A percentile compares a stretch with the other conserved stretches of the same genome.
These are phyloP conservation scores for Dillenia turbinata DNA, from an alignment of 164 flowering plant genomes.

Conservation along the genomic window DNA sequence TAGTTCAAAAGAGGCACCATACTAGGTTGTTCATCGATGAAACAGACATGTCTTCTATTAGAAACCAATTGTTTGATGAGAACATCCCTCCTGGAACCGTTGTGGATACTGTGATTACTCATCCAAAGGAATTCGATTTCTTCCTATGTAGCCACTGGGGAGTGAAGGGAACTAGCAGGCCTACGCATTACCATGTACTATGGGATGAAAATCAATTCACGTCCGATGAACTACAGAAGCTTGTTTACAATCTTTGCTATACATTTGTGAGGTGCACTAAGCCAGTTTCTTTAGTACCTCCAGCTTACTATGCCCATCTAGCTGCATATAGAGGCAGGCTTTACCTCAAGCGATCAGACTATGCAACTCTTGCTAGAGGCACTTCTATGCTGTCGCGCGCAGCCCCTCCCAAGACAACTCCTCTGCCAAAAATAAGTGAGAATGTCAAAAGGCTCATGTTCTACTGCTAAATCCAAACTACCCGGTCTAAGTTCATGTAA, in stretches of 20 bases:
- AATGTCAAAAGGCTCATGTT: conserved; percentile 84
- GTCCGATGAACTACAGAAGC: conserved; percentile 82
- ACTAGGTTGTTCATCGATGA: conserved; percentile 70
- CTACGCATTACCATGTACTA: conserved; percentile 80
- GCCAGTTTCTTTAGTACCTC: conserved; percentile 92
- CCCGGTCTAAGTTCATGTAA: too few relatives aligned
- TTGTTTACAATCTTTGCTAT: conserved; percentile 78
- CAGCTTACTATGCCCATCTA: conserved; percentile 90
- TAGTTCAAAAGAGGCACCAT: conserved; percentile 94
- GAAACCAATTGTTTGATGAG: conserved; percentile 31
- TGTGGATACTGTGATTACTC: conserved; percentile 81
- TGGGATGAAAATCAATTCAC: conserved; percentile 85
- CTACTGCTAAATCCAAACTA: conserved; percentile 44
- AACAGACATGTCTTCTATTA: conserved; percentile 18
- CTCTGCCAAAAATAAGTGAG: conserved; percentile 70
- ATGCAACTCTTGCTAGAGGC: conserved; percentile 9
- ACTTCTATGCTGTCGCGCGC: conserved; percentile 43
- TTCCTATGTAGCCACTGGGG: conserved; percentile 96
- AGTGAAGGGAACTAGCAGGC: conserved; percentile 86
- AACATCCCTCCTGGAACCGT: conserved; percentile 93
- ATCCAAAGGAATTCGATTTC: conserved; percentile 89
- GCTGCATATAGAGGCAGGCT: conserved; percentile 94
- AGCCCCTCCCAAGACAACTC: conserved; percentile 60
- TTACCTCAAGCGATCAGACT: conserved; percentile 70
- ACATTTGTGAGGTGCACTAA: conserved; percentile 88